Conservation (phyloP, 2,329 filamentous ascomycete species). For the Penicillium oxalicum region DNA sequence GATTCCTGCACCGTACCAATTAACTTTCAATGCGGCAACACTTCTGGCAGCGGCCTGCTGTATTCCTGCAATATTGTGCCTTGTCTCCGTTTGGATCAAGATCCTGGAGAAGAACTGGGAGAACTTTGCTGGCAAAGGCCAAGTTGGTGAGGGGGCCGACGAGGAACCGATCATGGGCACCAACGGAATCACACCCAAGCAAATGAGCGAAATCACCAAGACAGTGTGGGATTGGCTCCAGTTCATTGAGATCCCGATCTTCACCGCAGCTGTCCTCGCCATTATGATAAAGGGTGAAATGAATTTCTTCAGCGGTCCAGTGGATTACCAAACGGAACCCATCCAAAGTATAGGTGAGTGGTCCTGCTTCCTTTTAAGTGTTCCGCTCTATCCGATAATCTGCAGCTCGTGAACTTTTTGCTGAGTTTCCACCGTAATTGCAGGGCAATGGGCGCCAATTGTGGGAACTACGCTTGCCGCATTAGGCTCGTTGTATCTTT, state of each 20-base stretch:
- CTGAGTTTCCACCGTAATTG: neutral
- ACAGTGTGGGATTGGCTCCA: constrained; percentile 33
- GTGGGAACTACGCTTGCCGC: constrained; percentile 54
- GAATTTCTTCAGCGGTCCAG: constrained; percentile 56
- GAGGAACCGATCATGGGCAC: constrained; percentile 47
- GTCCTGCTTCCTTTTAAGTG: too few relatives aligned
- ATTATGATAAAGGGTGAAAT: constrained; percentile 54
- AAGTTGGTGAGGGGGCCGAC: constrained; percentile 25
- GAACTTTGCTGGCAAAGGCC: constrained; percentile 33
- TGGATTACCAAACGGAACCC: constrained; percentile 57
- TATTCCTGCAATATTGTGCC: constrained; percentile 57
- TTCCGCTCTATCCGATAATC: too few relatives aligned
- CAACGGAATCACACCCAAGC: constrained; percentile 48
- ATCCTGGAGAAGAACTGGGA: constrained; percentile 60
- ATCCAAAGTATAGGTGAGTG: constrained; percentile 54
- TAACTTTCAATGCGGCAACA: constrained; percentile 56
- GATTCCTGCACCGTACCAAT: constrained; percentile 50
- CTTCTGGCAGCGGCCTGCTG: constrained; percentile 60
- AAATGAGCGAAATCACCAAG: constrained; percentile 43
- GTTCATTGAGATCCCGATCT: constrained; percentile 53
- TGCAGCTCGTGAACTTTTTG: too few relatives aligned
- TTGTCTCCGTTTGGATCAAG: constrained; percentile 59
- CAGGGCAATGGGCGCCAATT: constrained; percentile 32
- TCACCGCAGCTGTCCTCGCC: constrained; percentile 48
- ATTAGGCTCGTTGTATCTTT: constrained; percentile 54